These are phyloP conservation scores for Coniochaeta prunicola DNA, from an alignment of 2,329 filamentous ascomycete species.

Conservation along the genomic window DNA sequence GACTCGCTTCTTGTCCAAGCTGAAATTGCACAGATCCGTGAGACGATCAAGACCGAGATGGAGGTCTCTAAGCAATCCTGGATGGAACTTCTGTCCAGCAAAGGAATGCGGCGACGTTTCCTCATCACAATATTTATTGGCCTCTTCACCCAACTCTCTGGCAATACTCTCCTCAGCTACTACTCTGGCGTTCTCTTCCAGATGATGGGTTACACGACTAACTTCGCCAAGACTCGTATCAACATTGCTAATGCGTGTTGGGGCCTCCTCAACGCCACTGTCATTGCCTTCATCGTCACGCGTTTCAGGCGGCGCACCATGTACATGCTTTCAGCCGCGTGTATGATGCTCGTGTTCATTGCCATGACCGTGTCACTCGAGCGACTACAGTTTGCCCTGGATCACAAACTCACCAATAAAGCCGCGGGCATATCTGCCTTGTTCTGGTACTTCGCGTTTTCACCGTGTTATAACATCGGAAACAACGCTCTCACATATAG, in stretches of 20 bases:
- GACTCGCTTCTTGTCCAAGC: slow-evolving; percentile 36
- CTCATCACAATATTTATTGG: slow-evolving; percentile 29
- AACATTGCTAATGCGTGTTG: slow-evolving; percentile 37
- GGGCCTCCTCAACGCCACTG: slow-evolving; percentile 33
- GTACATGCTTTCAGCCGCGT: slow-evolving; percentile 12
- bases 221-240: slow-evolving; percentile 35
- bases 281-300: slow-evolving; percentile 32
- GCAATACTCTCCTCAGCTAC: slow-evolving; percentile 33
- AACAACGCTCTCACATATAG: slow-evolving; percentile 16
- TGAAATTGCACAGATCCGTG: slow-evolving; percentile 42
- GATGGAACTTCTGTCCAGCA: slow-evolving; percentile 28
- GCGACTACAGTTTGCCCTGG: slow-evolving; percentile 5
- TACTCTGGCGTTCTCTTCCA: slow-evolving; percentile 33
- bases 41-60: slow-evolving; percentile 35
- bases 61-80: slow-evolving; percentile 31
- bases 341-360: slow-evolving; percentile 16
- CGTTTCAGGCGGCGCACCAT: slow-evolving; percentile 21
- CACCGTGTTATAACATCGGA: slow-evolving; percentile 16
- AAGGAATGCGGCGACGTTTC: slow-evolving; percentile 22
- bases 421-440: slow-evolving; percentile 20
- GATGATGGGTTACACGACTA: slow-evolving; percentile 35
- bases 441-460: slow-evolving; percentile 17
- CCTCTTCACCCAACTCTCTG: slow-evolving; percentile 32
- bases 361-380: slow-evolving; percentile 15
- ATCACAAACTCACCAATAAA: slow-evolving; percentile 6